Percentiles rank a stretch among this genome's conserved stretches.
Conservation (phyloP, 148 eudicot genomes). For the Cornus controversa region DNA sequence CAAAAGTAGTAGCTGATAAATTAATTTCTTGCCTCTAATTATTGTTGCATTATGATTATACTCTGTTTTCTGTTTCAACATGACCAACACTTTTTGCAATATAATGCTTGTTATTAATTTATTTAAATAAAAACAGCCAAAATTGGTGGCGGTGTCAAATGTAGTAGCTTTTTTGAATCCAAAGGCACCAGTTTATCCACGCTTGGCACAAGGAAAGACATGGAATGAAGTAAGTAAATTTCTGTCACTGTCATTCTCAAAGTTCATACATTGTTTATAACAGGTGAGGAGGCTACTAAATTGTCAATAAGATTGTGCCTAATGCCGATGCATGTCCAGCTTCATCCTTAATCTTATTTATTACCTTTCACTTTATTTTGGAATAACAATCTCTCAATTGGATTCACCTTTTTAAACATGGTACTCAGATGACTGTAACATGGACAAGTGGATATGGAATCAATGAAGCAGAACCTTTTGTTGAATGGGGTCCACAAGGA, state of each 20-base stretch:
- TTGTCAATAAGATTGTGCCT: not conserved
- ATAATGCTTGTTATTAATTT: not conserved
- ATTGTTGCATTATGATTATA: not conserved
- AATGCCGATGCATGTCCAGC: not conserved
- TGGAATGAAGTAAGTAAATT: slow-evolving; percentile 81
- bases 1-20: not conserved
- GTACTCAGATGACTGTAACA: slow-evolving; percentile 70
- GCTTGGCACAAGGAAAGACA: slow-evolving; percentile 81
- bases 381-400: not conserved
- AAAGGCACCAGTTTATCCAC: slow-evolving; percentile 84
- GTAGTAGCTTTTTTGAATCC: slow-evolving; percentile 70
- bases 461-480: slow-evolving; percentile 57
- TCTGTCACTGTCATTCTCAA: not conserved
- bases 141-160: slow-evolving; percentile 75
- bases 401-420: slow-evolving; percentile 13
- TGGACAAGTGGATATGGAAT: slow-evolving; percentile 88
- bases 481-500: slow-evolving; percentile 70
- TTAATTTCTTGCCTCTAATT: not conserved
- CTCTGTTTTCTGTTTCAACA: not conserved
- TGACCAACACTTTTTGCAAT: not conserved
- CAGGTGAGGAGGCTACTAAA: not conserved
- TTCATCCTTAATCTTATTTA: not conserved
- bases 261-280: not conserved
- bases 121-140: slow-evolving; percentile 50
- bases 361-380: not conserved